These are phyloP conservation scores for Fraxinus baroniana DNA, from an alignment of 305 asterid species.

Conservation along the genomic window DNA sequence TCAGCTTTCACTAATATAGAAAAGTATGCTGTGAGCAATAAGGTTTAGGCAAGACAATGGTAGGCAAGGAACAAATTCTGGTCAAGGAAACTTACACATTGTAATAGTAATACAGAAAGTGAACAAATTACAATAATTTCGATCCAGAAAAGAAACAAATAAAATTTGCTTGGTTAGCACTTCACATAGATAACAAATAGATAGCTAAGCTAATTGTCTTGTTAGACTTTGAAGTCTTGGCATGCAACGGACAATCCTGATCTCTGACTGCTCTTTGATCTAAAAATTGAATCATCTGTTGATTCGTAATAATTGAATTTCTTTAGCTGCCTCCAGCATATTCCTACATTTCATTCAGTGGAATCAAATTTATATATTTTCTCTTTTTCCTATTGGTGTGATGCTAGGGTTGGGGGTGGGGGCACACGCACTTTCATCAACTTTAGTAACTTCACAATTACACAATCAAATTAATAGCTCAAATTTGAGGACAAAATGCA, in stretches of 20 bases:
- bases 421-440: background rate
- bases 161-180: background rate
- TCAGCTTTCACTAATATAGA: background rate
- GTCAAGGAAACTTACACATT: background rate
- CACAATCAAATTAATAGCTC: background rate
- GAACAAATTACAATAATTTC: background rate
- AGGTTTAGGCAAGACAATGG: background rate
- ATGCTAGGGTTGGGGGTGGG: background rate
- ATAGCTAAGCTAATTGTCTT: background rate
- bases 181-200: background rate
- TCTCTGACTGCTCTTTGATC: background rate
- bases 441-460: background rate
- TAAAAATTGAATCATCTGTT: background rate
- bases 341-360: background rate
- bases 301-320: background rate
- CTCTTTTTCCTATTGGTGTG: background rate
- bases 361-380: background rate
- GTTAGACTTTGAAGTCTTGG: background rate
- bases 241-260: background rate
- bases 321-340: background rate
- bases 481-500: background rate
- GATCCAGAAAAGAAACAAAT: background rate
- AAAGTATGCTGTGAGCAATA: background rate
- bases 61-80: background rate
- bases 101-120: background rate